These are phyloP conservation scores for Kuraishia borneana DNA, from an alignment of 805 yeast species.

Conservation along the genomic window DNA sequence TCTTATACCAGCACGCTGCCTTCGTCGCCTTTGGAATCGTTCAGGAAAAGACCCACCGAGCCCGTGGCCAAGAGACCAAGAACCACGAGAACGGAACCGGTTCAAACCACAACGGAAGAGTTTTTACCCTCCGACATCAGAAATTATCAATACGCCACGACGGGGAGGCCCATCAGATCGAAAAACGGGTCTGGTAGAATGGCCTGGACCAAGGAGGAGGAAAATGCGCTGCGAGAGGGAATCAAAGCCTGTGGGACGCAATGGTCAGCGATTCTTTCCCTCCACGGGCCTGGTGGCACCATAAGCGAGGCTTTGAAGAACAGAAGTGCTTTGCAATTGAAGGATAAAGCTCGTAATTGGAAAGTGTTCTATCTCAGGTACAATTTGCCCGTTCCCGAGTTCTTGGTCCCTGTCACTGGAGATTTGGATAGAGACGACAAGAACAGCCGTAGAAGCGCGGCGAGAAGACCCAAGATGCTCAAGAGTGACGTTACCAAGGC, in stretches of 20 bases:
- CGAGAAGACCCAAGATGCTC: neutral
- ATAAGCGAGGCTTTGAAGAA: slow-evolving; percentile 75
- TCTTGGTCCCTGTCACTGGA: slow-evolving; percentile 79
- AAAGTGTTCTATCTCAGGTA: slow-evolving; percentile 75
- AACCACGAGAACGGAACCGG: neutral
- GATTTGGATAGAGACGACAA: slow-evolving; percentile 35
- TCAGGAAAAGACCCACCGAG: neutral
- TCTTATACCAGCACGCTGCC: slow-evolving; percentile 3
- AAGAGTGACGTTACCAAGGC: neutral
- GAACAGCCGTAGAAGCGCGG: neutral
- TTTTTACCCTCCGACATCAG: slow-evolving; percentile 2
- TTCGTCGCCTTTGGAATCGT: neutral
- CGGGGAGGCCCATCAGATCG: neutral
- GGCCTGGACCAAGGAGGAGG: slow-evolving; percentile 86
- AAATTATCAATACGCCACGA: neutral
- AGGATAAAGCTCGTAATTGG: slow-evolving; percentile 96
- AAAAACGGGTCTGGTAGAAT: slow-evolving; percentile 25
- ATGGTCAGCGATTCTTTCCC: slow-evolving; percentile 84
- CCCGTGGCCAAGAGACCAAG: neutral
- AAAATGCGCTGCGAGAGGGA: slow-evolving; percentile 72
- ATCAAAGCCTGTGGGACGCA: slow-evolving; percentile 79
- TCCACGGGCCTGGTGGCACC: slow-evolving; percentile 92
- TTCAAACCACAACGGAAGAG: slow-evolving; percentile 1
- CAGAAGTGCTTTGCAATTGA: slow-evolving; percentile 83
- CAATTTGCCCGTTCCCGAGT: slow-evolving; percentile 69